Evolutionary conservation across 2,329 filamentous ascomycete genomes (phyloP), one percentile per base, ranked within the genome.

Genomic region (Calonectria hongkongensis): DNA sequence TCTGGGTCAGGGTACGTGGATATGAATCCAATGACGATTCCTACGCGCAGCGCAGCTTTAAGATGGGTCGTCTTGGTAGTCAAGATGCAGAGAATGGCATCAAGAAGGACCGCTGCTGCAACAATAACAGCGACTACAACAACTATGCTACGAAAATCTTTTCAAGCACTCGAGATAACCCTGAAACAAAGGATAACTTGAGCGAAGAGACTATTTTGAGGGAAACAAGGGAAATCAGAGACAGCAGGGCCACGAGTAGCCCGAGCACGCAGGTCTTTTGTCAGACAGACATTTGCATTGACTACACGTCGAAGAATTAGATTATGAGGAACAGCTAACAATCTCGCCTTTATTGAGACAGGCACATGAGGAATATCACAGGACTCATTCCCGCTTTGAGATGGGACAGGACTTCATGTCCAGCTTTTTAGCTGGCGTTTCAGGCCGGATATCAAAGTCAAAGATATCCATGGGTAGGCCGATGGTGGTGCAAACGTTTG

Each of bases 391-490:
- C 48, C 50, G 65, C 51, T 63, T 65, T 7, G 70, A 73, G 41
- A 79, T 63, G 0, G 78, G 77, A 47, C 78, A 79, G 27, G 74
- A 25, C 12, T 79, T 81, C 21, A 82, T 86, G 3, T 78, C 72
- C 1, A 75, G 66, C 70, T 76, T 79, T 25, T 74, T 74, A 10
- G 89, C 90, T 8, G 88, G 75, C 12, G 87, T 6, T 87, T 87
- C 69, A 89, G 95, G 94, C 58, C 92, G 90, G 77, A 98, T 96
- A 82, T 98, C 95, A 84, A 98, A 98, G 81, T 97, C 94, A 79
- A 98, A 98, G 66, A 98, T 97, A 84, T 98, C 96, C 88, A 98
- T 95, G 1, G 96, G 96, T 67, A 98, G 82, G 0, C 95, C 95
- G 72, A 98, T 87, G 0, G 96, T 98, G 4, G 95, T 98, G 81